These are phyloP conservation scores for Trapa bicornis DNA, from an alignment of 345 rosid species.

Conservation along the genomic window DNA sequence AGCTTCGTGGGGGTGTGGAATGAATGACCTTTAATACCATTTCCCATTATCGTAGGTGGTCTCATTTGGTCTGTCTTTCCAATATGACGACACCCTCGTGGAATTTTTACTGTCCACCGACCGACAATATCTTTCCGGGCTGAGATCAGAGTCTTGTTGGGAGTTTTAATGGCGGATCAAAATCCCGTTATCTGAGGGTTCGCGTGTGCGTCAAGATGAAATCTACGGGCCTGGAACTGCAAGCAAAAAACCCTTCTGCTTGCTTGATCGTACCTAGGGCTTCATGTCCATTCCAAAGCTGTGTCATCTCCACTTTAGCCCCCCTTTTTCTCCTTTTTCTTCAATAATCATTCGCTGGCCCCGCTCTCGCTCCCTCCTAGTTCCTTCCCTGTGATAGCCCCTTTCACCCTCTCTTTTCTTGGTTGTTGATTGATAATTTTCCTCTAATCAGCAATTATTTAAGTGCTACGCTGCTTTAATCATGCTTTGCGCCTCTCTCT, in stretches of 20 bases:
- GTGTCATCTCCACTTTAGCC: not conserved
- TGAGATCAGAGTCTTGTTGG: no score
- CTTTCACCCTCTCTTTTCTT: not conserved
- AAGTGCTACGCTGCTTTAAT: constrained; percentile 14
- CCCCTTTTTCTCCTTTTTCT: not conserved
- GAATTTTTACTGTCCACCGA: no score
- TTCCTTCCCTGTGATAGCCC: not conserved
- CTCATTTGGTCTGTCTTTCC: no score
- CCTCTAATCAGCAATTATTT: not conserved
- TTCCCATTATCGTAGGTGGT: no score
- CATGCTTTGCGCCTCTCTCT: not conserved
- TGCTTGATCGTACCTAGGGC: not conserved
- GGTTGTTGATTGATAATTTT: not conserved
- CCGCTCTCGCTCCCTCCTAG: not conserved
- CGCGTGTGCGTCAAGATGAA: no score
- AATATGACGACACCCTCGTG: no score
- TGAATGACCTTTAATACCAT: no score
- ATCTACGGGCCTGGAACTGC: constrained; percentile 22
- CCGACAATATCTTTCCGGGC: no score
- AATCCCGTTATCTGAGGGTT: no score
- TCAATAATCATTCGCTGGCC: constrained; percentile 1
- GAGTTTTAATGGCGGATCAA: no score
- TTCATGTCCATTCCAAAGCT: not conserved
- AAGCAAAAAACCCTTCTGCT: constrained; percentile 18
- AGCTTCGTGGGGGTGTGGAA: not conserved